A percentile compares a stretch with the other conserved stretches of the same genome.
Conservation (phyloP, 176 grass and related monocot species). For the Phoenix roebelenii region DNA sequence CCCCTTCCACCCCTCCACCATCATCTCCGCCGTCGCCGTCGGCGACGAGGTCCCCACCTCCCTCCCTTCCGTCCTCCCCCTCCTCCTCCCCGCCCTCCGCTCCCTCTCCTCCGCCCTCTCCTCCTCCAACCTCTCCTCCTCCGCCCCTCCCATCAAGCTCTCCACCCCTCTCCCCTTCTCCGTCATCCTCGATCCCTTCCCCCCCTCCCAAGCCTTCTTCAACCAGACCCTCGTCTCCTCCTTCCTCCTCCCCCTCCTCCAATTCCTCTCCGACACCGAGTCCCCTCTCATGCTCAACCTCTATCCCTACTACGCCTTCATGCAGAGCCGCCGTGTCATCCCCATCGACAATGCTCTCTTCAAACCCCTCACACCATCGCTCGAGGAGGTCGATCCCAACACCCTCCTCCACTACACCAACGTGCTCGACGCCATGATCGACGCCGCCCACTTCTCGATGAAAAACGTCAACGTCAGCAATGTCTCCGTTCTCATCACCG, state of each 20-base stretch:
- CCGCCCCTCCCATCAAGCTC: constrained; percentile 33
- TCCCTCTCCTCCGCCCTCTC: constrained; percentile 51
- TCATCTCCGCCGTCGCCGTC: constrained; percentile 62
- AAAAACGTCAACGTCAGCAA: constrained; percentile 48
- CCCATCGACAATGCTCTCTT: constrained; percentile 86
- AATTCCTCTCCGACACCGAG: constrained; percentile 61
- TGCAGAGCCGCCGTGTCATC: constrained; percentile 65
- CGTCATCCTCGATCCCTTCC: constrained; percentile 70
- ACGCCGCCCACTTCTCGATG: constrained; percentile 66
- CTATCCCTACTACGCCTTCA: constrained; percentile 91
- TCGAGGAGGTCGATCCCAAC: constrained; percentile 91
- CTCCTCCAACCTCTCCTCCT: constrained; percentile 46
- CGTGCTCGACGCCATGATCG: constrained; percentile 91
- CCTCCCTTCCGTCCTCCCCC: constrained; percentile 57
- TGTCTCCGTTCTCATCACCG: constrained; percentile 58
- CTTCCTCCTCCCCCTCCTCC: constrained; percentile 60
- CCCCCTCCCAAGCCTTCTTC: constrained; percentile 90
- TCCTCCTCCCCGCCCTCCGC: constrained; percentile 72
- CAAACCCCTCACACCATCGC: constrained; percentile 60
- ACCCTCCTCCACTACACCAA: constrained; percentile 95
- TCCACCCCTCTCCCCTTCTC: constrained; percentile 92
- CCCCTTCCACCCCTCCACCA: constrained; percentile 38
- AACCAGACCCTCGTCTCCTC: constrained; percentile 58
- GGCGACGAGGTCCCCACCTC: constrained; percentile 73
- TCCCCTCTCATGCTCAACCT: constrained; percentile 90